A percentile compares a stretch with the other conserved stretches of the same genome.
Evolutionary conservation across 225 moss, liverwort and hornwort species (phyloP).

Genomic region (Bryum argenteum): DNA sequence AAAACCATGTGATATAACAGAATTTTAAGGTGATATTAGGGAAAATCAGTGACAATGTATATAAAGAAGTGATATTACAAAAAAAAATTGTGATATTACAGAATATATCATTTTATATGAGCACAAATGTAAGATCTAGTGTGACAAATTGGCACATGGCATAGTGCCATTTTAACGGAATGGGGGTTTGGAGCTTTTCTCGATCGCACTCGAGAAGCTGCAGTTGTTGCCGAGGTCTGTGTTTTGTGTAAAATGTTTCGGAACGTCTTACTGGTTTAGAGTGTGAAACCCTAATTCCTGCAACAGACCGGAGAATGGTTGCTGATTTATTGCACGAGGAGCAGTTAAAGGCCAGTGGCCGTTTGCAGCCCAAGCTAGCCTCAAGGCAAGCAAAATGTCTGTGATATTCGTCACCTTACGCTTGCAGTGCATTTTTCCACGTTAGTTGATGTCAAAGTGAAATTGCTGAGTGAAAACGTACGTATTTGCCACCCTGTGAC

Average conservation of each 20-base stretch:
- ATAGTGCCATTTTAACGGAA: no score
- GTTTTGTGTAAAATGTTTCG: neutral
- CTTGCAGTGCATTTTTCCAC: constrained; percentile 50
- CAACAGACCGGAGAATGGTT: no score
- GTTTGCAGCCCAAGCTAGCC: constrained; percentile 81
- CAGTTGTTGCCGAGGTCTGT: constrained; percentile 55
- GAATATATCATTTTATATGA: no score
- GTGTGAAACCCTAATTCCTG: constrained; percentile 18
- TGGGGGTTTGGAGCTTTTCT: constrained; percentile 84
- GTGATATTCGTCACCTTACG: neutral
- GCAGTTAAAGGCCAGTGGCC: constrained; percentile 93
- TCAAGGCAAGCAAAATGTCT: constrained; percentile 49
- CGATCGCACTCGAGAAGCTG: constrained; percentile 69
- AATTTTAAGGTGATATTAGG: no score
- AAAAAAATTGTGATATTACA: no score
- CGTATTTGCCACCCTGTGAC: constrained; percentile 23
- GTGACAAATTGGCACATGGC: no score
- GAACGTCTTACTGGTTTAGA: neutral
- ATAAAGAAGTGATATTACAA: no score
- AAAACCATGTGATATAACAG: no score
- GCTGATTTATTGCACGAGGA: constrained; percentile 87
- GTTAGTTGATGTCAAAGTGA: constrained; percentile 42
- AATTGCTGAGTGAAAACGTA: constrained; percentile 59
- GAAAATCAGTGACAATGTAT: no score
- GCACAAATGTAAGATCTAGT: no score